Base-by-base conservation (phyloP, 2,329 filamentous ascomycete species). In the Didymellaceae sp. region DNA sequence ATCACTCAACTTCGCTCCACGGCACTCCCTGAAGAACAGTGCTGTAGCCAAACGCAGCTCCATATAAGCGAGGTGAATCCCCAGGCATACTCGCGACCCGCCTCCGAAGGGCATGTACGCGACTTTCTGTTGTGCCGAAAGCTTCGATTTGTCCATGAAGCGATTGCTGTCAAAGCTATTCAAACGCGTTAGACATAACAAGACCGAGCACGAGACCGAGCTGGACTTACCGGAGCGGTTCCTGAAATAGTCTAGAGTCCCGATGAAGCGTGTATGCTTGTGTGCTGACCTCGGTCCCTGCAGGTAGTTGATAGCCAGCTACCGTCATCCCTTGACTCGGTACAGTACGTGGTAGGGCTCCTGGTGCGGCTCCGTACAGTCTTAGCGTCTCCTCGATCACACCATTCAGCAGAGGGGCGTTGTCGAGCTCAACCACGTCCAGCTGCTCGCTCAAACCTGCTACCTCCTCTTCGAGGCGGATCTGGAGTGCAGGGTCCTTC, bases 21-120 rank as follows among this genome's bases (percentile, higher is more conserved):
- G 59, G 48, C 76, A 82, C 16, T 76, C 62, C 0, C 73, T 72
- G 59, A 84, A 82, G 61, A 86, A 82, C 3, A 74, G 62, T 0
- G 80, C 78, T 0, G 77, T 70, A 0, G 74, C 78, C 16, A 82
- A 72, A 4, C 81, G 75, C 21, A 85, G 65, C 59, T 85, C 82
- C 65, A 82, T 80, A 13, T 73, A 70, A 0, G 87, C 86, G 57
- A 89, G 82, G 60, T 89, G 86, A 2, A 84, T 81, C 0, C 86
- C 87, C 4, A 90, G 75, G 57, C 87, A 89, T 73, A 86, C 84
- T 20, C 86, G 76, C 0, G 86, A 84, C 0, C 86, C 86, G 13
- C 81, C 86, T 1, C 85, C 83, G 66, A 89, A 89, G 0, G 86
- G 84, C 77, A 84, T 84, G 54, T 86, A 88, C 17, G 82, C 81